phyloP scores from a whole-genome alignment of 768 basidiomycete genomes.

The Sporobolomyces roseus region DNA sequence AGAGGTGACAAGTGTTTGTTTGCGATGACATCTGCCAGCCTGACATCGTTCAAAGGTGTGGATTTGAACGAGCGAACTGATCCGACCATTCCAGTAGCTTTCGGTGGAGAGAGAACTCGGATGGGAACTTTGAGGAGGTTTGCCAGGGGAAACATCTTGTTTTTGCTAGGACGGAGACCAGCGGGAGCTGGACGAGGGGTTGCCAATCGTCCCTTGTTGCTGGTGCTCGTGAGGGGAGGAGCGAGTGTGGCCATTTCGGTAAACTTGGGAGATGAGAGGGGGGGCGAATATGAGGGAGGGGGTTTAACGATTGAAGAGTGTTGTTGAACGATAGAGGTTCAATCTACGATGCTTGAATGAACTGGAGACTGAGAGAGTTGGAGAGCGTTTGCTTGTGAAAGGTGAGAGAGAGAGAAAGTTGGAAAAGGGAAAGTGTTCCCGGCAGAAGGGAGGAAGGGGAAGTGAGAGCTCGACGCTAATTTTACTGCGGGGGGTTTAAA shows the following conservation, averaged over 20 bases:
- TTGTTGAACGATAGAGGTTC: too few relatives aligned
- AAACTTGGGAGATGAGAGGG: not conserved
- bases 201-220: not conserved
- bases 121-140: constrained; percentile 37
- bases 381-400: too few relatives aligned
- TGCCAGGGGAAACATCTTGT: constrained; percentile 18
- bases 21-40: constrained; percentile 35
- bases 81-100: constrained; percentile 38
- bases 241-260: constrained; percentile 28
- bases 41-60: constrained; percentile 36
- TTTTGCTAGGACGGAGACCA: not conserved
- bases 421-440: not conserved
- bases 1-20: constrained; percentile 40
- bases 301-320: not conserved
- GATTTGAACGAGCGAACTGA: constrained; percentile 33
- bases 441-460: too few relatives aligned
- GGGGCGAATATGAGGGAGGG: too few relatives aligned
- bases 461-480: not conserved
- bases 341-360: too few relatives aligned
- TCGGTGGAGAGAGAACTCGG: constrained; percentile 36
- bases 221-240: constrained; percentile 11
- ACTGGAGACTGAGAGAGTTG: too few relatives aligned
- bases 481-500: not conserved
- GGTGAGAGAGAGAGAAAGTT: not conserved
- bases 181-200: not conserved